Evolutionary conservation across 2,329 filamentous ascomycete species (phyloP), one percentile per base, ranked within the genome.

Genomic region (Elsinoe australis): DNA sequence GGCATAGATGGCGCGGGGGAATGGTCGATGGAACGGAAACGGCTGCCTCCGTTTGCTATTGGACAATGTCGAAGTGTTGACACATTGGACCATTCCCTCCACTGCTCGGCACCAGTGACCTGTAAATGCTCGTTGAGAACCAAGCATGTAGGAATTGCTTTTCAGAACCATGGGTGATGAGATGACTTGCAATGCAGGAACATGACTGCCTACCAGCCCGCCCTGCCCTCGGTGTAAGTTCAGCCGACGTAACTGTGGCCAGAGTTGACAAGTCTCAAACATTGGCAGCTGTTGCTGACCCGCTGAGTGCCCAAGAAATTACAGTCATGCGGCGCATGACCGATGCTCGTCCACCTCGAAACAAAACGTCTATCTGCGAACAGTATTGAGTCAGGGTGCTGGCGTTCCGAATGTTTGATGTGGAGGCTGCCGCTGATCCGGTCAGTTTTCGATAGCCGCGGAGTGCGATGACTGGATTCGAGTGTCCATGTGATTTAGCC

Each of bases 401-500:
- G 9, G 6, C 8, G 4, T 17, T 4, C 39, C n/a, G 18, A 10
- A 21, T 18, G 12, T 29, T 19, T 17, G 24, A 3, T 31, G 39
- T 26, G 26, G 26, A 29, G 26, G 26, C 26, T 18, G 39, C 24
- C 39, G 39, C 24, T 44, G 39, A 44, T 44, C 39, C 39, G 26
- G 39, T 44, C 39, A n/a, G 14, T 44, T 44, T 32, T 44, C 39
- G 39, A 44, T 31, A 44, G 39, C 39, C 39, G 39, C 39, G 39
- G 26, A 31, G 10, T 21, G 36, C 28, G 21, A 28, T 41, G n/a
- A n/a, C n/a, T n/a, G n/a, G n/a, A n/a, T n/a, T n/a, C n/a, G 36
- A 41, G 15, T 41, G 36, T 41, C 10, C 36, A 28, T 26, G 28
- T 44, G 39, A 44, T 32, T 31, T 44, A 44, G 39, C 39, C 39